Evolutionary conservation across 1,139 yeast species (phyloP).

Genomic region (Yamadazyma diospyri): DNA sequence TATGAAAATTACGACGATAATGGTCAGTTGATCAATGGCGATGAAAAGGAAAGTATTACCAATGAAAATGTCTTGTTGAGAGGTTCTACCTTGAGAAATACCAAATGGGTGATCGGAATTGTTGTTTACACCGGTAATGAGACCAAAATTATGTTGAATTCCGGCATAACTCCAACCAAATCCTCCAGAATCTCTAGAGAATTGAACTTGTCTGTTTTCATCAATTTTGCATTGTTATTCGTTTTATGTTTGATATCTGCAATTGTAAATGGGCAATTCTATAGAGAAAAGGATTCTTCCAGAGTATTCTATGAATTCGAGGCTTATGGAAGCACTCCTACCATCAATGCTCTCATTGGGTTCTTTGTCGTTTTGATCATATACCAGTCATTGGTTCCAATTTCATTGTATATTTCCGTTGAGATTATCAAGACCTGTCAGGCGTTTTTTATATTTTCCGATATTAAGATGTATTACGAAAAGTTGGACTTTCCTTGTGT

Average conservation of each 20-base stretch:
- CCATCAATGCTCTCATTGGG: constrained; percentile 76
- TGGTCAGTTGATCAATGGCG: constrained; percentile 34
- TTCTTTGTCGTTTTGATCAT: constrained; percentile 88
- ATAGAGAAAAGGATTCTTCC: constrained; percentile 50
- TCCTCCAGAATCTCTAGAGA: constrained; percentile 79
- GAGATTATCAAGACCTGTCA: constrained; percentile 94
- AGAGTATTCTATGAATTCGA: constrained; percentile 65
- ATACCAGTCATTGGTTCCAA: constrained; percentile 90
- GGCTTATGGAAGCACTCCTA: constrained; percentile 50
- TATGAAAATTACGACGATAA: constrained; percentile 48
- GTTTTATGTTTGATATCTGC: constrained; percentile 81
- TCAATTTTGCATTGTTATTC: constrained; percentile 74
- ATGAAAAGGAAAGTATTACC: constrained; percentile 68
- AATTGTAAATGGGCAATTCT: constrained; percentile 75
- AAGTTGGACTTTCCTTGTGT: constrained; percentile 89
- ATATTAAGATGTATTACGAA: constrained; percentile 80
- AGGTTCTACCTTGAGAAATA: constrained; percentile 90
- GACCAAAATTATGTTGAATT: constrained; percentile 87
- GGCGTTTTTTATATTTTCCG: constrained; percentile 90
- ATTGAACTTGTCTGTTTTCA: constrained; percentile 73
- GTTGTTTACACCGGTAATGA: constrained; percentile 89
- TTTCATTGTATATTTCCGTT: constrained; percentile 88
- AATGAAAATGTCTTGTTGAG: constrained; percentile 79
- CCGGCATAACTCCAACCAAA: constrained; percentile 92
- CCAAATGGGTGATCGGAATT: constrained; percentile 89